phyloP scores from a whole-genome alignment of 2,329 filamentous ascomycete genomes.

The Podosphaera leucotricha region DNA sequence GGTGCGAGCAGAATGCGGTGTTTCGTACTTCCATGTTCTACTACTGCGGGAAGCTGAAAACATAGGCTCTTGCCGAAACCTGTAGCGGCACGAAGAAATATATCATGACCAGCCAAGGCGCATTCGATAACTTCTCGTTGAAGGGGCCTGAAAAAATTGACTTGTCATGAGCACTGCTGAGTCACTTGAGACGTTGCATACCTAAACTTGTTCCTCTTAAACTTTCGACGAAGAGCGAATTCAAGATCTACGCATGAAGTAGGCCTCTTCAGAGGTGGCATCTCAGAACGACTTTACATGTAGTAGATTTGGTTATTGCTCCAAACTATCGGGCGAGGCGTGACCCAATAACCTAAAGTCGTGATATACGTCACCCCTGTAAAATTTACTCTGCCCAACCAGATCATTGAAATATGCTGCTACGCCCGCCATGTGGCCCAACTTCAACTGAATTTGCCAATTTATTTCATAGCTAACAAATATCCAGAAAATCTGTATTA shows the following conservation, averaged over 20 bases:
- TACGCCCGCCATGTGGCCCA: no score
- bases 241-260: conserved; percentile 40
- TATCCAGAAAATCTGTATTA: no score
- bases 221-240: conserved; percentile 50
- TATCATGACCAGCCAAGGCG: conserved; percentile 62
- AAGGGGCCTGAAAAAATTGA: conserved; percentile 31
- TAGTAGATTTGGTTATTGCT: no score
- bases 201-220: conserved; percentile 53
- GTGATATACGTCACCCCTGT: no score
- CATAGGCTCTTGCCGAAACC: conserved; percentile 86
- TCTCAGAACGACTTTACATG: conserved; percentile 1
- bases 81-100: conserved; percentile 78
- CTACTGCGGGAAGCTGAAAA: conserved; percentile 74
- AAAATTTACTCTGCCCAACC: no score
- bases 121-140: conserved; percentile 75
- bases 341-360: no score
- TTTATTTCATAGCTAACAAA: no score
- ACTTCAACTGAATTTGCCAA: no score
- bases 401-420: no score
- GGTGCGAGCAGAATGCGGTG: background rate
- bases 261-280: conserved; percentile 17
- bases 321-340: no score
- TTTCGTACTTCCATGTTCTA: conserved; percentile 51
- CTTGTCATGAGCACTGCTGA: background rate
- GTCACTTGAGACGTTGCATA: conserved; percentile 14